phyloP scores from a whole-genome alignment of 148 eudicot species.

The Nepenthes gracilis region DNA sequence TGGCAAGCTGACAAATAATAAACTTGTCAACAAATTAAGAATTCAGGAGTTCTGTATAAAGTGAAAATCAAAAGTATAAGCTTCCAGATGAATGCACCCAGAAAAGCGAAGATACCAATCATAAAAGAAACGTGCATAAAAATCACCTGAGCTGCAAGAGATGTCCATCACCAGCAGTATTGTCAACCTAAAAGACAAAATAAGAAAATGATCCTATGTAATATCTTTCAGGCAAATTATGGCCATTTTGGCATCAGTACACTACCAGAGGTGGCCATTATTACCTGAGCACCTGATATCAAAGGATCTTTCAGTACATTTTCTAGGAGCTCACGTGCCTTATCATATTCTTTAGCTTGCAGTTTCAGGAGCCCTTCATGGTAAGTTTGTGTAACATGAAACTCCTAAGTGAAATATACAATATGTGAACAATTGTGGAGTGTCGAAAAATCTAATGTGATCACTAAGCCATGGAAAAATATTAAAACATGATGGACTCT shows the following conservation, averaged over 20 bases:
- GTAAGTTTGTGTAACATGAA: slow-evolving; percentile 87
- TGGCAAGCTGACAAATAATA: too few species aligned
- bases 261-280: slow-evolving; percentile 1
- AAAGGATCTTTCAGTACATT: slow-evolving; percentile 79
- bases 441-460: too few species aligned
- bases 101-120: neutral
- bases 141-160: slow-evolving; percentile 85
- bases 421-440: neutral
- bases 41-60: too few species aligned
- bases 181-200: slow-evolving; percentile 47
- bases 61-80: too few species aligned
- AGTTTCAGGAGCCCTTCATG: slow-evolving; percentile 87
- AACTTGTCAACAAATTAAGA: too few species aligned
- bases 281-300: slow-evolving; percentile 66
- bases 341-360: slow-evolving; percentile 74
- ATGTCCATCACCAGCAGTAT: slow-evolving; percentile 67
- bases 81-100: neutral
- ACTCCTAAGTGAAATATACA: slow-evolving; percentile 43
- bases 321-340: slow-evolving; percentile 81
- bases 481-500: neutral
- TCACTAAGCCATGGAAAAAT: neutral
- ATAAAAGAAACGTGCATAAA: neutral
- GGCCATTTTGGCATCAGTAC: neutral
- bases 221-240: neutral
- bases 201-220: slow-evolving; percentile 8